Evolutionary conservation across 2,329 filamentous ascomycete genomes (phyloP).

Genomic region (Clarireedia homoeocarpa): DNA sequence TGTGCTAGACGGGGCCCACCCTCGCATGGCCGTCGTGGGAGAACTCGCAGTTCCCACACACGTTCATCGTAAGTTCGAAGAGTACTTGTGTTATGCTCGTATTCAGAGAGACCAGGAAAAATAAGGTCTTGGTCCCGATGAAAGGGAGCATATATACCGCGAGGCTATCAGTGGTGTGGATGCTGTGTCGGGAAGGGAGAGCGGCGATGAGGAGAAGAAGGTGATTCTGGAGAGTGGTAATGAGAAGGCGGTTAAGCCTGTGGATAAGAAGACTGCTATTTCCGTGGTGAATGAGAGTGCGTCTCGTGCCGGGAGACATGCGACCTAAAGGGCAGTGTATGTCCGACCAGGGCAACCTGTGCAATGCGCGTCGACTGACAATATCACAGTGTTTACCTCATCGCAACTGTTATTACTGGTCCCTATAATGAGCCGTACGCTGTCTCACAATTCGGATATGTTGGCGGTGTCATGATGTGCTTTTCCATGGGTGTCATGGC

Average conservation of each 20-base stretch:
- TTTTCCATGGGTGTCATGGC: slow-evolving; percentile 19
- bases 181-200: slow-evolving; percentile 3
- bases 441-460: slow-evolving; percentile 7
- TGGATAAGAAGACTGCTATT: not conserved
- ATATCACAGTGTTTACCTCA: slow-evolving; percentile 22
- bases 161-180: not conserved
- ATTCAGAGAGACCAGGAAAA: slow-evolving; percentile 25
- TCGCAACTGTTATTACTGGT: slow-evolving; percentile 19
- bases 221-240: not conserved
- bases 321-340: slow-evolving; percentile 34
- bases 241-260: not conserved
- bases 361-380: not conserved
- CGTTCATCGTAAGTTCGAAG: slow-evolving; percentile 23
- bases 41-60: not conserved
- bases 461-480: slow-evolving; percentile 11
- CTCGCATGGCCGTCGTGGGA: slow-evolving; percentile 5
- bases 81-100: slow-evolving; percentile 30
- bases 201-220: slow-evolving; percentile 4
- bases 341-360: slow-evolving; percentile 17
- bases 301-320: slow-evolving; percentile 37
- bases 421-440: slow-evolving; percentile 8
- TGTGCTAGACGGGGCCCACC: slow-evolving; percentile 6
- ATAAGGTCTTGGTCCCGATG: slow-evolving; percentile 11
- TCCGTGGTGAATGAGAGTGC: slow-evolving; percentile 37
- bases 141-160: slow-evolving; percentile 19